Evolutionary conservation across 345 rosid species (phyloP).

Genomic region (Salix koriyanagi): DNA sequence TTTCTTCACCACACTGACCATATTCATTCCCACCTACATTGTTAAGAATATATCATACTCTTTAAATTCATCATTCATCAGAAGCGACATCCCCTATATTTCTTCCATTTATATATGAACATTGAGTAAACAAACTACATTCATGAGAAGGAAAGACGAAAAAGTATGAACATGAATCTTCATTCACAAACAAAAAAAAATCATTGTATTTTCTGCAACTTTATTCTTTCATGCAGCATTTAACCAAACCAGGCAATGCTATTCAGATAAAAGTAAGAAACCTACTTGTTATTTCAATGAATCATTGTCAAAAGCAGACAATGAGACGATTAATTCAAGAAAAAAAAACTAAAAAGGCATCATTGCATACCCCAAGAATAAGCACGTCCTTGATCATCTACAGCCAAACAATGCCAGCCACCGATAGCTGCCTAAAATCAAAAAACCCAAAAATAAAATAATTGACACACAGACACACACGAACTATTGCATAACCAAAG

Average conservation of each 20-base stretch:
- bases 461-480: neutral
- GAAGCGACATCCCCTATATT: neutral
- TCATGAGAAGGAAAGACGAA: neutral
- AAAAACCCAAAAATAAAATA: slow-evolving; percentile 10
- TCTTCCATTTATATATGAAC: neutral
- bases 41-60: slow-evolving; percentile 1
- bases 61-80: neutral
- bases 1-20: slow-evolving; percentile 99
- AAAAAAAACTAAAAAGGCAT: neutral
- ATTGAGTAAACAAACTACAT: neutral
- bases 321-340: neutral
- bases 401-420: slow-evolving; percentile 99
- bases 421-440: slow-evolving; percentile 84
- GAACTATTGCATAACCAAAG: neutral
- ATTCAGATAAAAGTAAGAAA: neutral
- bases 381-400: slow-evolving; percentile 94
- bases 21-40: slow-evolving; percentile 91
- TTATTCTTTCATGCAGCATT: neutral
- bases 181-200: neutral
- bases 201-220: neutral
- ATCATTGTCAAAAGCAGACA: neutral
- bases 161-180: neutral
- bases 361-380: slow-evolving; percentile 83
- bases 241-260: neutral
- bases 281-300: neutral